Evolutionary conservation across 2,329 filamentous ascomycete species (phyloP).

Genomic region (Alternaria tenuissima): DNA sequence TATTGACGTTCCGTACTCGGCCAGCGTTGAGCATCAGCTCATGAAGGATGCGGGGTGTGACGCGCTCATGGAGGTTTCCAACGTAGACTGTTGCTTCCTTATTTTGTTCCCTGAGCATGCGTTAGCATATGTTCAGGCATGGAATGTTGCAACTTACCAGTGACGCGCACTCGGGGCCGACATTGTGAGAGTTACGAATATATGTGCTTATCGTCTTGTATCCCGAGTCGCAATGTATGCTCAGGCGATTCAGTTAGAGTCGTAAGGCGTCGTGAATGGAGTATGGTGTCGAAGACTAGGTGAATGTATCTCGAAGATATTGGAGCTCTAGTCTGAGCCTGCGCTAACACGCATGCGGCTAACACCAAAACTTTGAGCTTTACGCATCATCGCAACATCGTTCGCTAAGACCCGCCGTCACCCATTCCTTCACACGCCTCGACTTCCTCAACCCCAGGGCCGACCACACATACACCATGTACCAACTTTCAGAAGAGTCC

Average conservation of each 20-base stretch:
- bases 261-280: slow-evolving; percentile 8
- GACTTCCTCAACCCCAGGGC: slow-evolving; percentile 1
- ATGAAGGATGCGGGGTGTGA: slow-evolving; percentile 88
- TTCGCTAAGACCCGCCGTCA: slow-evolving; percentile 12
- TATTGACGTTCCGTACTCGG: slow-evolving; percentile 96
- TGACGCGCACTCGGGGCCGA: slow-evolving; percentile 70
- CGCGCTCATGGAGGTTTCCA: slow-evolving; percentile 97
- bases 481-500: slow-evolving; percentile 88
- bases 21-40: slow-evolving; percentile 98
- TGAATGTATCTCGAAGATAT: slow-evolving; percentile 28
- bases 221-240: slow-evolving; percentile 5
- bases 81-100: slow-evolving; percentile 98
- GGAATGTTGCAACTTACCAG: slow-evolving; percentile 64
- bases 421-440: slow-evolving; percentile 3
- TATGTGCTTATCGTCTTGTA: not conserved
- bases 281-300: slow-evolving; percentile 6
- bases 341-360: slow-evolving; percentile 20
- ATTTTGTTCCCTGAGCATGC: slow-evolving; percentile 73
- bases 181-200: slow-evolving; percentile 57
- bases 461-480: slow-evolving; percentile 53
- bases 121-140: slow-evolving; percentile 23
- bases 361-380: slow-evolving; percentile 35
- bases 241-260: not conserved
- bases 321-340: slow-evolving; percentile 25
- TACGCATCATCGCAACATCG: slow-evolving; percentile 22